A percentile compares a stretch with the other conserved stretches of the same genome.
Conservation (phyloP, 2,329 filamentous ascomycete genomes). For the Sphaerostilbella broomeana region DNA sequence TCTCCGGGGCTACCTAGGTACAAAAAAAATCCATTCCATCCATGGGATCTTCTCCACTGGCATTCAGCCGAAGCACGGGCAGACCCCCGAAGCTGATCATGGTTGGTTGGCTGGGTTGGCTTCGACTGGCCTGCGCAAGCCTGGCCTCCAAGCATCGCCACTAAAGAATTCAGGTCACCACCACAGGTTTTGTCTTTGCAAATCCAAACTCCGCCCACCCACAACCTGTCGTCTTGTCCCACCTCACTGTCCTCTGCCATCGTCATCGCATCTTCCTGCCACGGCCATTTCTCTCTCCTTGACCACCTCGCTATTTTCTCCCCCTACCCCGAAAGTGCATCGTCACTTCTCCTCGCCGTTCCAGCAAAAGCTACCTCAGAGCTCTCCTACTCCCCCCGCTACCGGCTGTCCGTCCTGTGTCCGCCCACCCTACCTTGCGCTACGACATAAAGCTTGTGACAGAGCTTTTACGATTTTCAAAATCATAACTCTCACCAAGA, state of each 20-base stretch:
- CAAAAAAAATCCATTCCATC: background rate
- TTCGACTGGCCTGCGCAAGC: no score
- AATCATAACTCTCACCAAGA: background rate
- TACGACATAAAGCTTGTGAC: constrained; percentile 13
- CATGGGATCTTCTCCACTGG: constrained; percentile 1
- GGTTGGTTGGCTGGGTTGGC: constrained; percentile 3
- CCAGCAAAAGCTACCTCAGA: background rate
- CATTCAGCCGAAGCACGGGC: constrained; percentile 6
- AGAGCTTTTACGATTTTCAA: constrained; percentile 6
- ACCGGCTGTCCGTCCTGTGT: no score
- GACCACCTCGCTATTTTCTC: no score
- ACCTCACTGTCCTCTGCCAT: constrained; percentile 3
- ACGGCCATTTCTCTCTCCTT: constrained; percentile 1
- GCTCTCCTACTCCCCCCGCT: constrained; percentile 6
- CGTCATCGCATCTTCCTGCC: constrained; percentile 8
- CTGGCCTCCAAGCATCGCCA: constrained; percentile 5
- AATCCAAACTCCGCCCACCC: constrained; percentile 1
- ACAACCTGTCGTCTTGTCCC: constrained; percentile 1
- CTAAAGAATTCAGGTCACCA: constrained; percentile 5
- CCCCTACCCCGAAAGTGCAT: no score
- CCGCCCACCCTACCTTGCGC: constrained; percentile 4
- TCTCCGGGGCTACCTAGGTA: no score
- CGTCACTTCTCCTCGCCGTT: background rate
- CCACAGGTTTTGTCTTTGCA: constrained; percentile 6
- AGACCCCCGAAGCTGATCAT: constrained; percentile 3